Evolutionary conservation across 1,284 basidiomycete genomes (phyloP).

Genomic region (Leccinum angustisporum): DNA sequence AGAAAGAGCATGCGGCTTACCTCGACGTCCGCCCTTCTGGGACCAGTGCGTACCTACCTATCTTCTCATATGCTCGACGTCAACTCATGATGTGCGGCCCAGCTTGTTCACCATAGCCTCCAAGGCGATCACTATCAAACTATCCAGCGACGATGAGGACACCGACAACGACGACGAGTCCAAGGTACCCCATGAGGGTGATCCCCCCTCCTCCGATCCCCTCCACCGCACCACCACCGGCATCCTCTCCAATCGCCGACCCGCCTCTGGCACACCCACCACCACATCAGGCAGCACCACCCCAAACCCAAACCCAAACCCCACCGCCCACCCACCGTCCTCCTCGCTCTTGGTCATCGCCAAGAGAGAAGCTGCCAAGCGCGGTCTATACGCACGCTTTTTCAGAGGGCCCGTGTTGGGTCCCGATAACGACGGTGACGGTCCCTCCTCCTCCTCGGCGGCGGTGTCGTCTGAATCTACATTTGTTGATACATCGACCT

Average conservation of each 20-base stretch:
- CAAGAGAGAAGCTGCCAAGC: conserved; percentile 76
- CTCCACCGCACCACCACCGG: conserved; percentile 61
- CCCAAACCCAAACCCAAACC: conserved; percentile 39
- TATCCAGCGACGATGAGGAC: conserved; percentile 55
- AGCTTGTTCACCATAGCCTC: conserved; percentile 80
- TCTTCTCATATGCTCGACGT: not conserved
- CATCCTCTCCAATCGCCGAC: conserved; percentile 72
- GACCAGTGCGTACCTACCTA: conserved; percentile 83
- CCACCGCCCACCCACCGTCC: conserved; percentile 30
- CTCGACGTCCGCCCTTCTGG: conserved; percentile 75
- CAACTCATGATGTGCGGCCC: not conserved
- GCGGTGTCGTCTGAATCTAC: not conserved
- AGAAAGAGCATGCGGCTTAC: conserved; percentile 31
- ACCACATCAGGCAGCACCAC: conserved; percentile 54
- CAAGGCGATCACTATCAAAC: conserved; percentile 72
- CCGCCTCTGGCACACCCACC: conserved; percentile 49
- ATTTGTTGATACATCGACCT: not conserved
- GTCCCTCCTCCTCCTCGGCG: too few relatives aligned
- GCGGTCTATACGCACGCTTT: conserved; percentile 77
- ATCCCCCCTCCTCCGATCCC: not conserved
- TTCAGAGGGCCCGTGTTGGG: conserved; percentile 70
- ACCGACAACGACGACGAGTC: conserved; percentile 34
- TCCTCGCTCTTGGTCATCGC: conserved; percentile 61
- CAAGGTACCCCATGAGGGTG: conserved; percentile 12
- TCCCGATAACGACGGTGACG: conserved; percentile 34